A percentile compares a stretch with the other conserved stretches of the same genome.
Conservation (phyloP, 495 filamentous ascomycete species). For the Daldinia caldariorum region DNA sequence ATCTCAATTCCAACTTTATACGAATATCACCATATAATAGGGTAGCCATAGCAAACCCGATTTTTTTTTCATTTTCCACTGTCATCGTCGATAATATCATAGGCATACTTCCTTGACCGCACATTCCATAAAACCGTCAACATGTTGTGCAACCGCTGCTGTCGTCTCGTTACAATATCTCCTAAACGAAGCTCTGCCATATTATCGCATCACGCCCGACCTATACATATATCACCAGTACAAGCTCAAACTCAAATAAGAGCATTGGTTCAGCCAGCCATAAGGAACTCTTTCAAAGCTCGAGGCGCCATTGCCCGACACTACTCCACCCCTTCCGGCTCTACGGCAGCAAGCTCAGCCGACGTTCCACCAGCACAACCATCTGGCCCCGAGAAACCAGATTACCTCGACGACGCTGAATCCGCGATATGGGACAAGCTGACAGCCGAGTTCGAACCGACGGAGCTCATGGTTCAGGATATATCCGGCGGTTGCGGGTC, state of each 20-base stretch:
- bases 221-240: conserved; percentile 10
- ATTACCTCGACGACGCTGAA: conserved; percentile 55
- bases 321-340: conserved; percentile 28
- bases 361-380: conserved; percentile 13
- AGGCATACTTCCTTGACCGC: background rate
- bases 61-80: background rate
- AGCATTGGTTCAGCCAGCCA: background rate
- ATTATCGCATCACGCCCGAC: conserved; percentile 21
- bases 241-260: conserved; percentile 20
- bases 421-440: conserved; percentile 59
- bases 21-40: background rate
- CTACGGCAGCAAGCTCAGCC: conserved; percentile 11
- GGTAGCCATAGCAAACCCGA: background rate
- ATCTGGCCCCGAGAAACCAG: conserved; percentile 51
- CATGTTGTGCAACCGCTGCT: conserved; percentile 38
- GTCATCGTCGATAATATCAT: background rate
- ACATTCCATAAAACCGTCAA: background rate
- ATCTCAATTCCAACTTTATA: background rate
- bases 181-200: conserved; percentile 28
- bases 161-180: conserved; percentile 32
- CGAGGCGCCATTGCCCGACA: conserved; percentile 7
- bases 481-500: conserved; percentile 81
- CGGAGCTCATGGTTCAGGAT: conserved; percentile 70
- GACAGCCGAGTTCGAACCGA: conserved; percentile 54
- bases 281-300: background rate